A percentile compares a stretch with the other conserved stretches of the same genome.
phyloP scores from a whole-genome alignment of 2,329 filamentous ascomycete genomes.

The Colletotrichum graminicola region DNA sequence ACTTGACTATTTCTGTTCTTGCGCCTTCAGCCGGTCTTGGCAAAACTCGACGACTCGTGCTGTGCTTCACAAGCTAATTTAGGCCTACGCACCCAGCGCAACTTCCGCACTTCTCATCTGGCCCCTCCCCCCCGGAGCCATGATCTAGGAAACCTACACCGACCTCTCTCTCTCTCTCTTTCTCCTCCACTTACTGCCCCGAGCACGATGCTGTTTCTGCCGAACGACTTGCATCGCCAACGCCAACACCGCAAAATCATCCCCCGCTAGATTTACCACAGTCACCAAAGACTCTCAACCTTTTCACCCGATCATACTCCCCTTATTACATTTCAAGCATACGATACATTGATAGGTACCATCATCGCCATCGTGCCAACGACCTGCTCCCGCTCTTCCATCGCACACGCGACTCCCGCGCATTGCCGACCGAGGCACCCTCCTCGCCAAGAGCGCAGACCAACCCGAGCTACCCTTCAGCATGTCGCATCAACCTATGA shows the following conservation, averaged over 20 bases:
- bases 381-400: background rate
- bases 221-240: constrained; percentile 43
- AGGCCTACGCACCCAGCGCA: constrained; percentile 28
- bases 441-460: constrained; percentile 1
- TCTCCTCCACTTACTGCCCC: constrained; percentile 13
- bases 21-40: constrained; percentile 34
- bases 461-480: constrained; percentile 22
- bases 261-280: constrained; percentile 45
- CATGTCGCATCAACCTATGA: constrained; percentile 68
- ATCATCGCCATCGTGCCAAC: constrained; percentile 7
- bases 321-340: constrained; percentile 18
- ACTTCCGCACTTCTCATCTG: constrained; percentile 31
- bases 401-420: constrained; percentile 12
- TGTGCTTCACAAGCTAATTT: constrained; percentile 34
- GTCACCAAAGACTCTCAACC: background rate
- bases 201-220: constrained; percentile 47
- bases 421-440: constrained; percentile 14
- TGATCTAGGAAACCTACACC: constrained; percentile 42
- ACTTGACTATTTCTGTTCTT: constrained; percentile 4
- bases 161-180: constrained; percentile 16
- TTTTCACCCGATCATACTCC: background rate
- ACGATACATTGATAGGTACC: constrained; percentile 2
- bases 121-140: constrained; percentile 36
- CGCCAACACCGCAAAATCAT: constrained; percentile 45
- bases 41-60: constrained; percentile 36